Base-by-base conservation (phyloP, 768 basidiomycete species). In the Rhodosporidiobolus sp. region DNA sequence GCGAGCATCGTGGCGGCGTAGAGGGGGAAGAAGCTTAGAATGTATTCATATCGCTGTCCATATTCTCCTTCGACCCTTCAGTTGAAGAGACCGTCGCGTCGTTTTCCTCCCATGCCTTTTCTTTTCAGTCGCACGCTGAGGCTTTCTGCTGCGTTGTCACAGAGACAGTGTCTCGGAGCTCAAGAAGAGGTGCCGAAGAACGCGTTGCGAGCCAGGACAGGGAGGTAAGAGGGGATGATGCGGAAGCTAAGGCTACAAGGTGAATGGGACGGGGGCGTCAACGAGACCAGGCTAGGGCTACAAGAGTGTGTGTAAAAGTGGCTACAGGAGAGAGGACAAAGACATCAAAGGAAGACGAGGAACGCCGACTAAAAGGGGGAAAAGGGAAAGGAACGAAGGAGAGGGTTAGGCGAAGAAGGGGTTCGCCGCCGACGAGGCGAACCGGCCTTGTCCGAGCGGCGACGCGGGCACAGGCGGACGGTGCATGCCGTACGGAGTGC, bases 361-460 rank as follows among this genome's bases (percentile, higher is more conserved):
- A 16, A 53, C 19, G 14, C 7, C 38, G 14, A 43, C 38, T 53
- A 48, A 48, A 9, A 48, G 52, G 26, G 4, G 45, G 38, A 43
- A 52, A 50, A 32, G 11, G 49, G 24, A n/a, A n/a, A n/a, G n/a
- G 30, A 63, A 50, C 30, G 49, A 34, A 24, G 17, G 52, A 20
- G 2, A 3, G 3, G 50, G 7, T 34, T 19, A 55, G 45, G 48
- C 56, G 19, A 69, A 69, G 68, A 69, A 69, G 12, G 68, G 68
- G 50, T 69, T 69, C 14, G 54, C n/a, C 22, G 22, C 16, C 1
- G 48, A 17, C 20, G 22, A 1, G 6, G 56, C 46, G 55, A 72
- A 72, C 1, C 34, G 26, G 3, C 60, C 65, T 17, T 62, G 59
- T 4, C 65, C 65, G 28, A 72, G 65, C 2, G 70, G 70, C 35